Evolutionary conservation across 768 basidiomycete species (phyloP).

Genomic region (Suillus paluster): DNA sequence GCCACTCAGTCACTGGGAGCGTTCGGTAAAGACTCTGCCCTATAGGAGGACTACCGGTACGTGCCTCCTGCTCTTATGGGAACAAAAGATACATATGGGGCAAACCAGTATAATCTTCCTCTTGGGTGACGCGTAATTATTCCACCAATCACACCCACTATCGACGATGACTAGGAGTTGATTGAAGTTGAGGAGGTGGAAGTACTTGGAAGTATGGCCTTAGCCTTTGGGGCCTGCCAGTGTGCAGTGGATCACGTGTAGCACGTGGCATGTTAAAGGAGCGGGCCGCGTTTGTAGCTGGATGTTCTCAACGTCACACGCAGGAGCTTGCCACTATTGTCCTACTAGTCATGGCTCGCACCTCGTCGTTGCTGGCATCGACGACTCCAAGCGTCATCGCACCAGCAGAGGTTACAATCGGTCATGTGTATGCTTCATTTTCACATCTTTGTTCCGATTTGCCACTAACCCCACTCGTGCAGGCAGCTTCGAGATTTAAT

Average conservation of each 20-base stretch:
- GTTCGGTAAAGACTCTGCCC: too few species aligned
- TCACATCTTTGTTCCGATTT: neutral
- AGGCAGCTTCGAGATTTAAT: slow-evolving; percentile 83
- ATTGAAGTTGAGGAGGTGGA: neutral
- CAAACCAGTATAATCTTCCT: neutral
- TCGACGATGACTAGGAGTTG: too few species aligned
- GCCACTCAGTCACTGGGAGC: too few species aligned
- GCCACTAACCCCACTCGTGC: slow-evolving; percentile 15
- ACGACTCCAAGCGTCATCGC: slow-evolving; percentile 45
- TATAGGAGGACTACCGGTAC: too few species aligned
- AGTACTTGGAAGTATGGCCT: too few species aligned
- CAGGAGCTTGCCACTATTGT: neutral
- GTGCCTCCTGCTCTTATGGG: too few species aligned
- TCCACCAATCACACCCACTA: too few species aligned
- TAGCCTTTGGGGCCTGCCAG: too few species aligned
- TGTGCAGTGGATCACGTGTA: neutral
- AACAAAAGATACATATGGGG: too few species aligned
- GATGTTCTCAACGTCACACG: slow-evolving; percentile 6
- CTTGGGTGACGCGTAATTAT: neutral
- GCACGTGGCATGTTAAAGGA: neutral
- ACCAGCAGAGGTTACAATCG: slow-evolving; percentile 54
- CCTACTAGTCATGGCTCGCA: slow-evolving; percentile 48
- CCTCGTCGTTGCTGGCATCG: slow-evolving; percentile 48
- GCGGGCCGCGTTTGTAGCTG: neutral
- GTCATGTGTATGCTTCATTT: slow-evolving; percentile 59